Conservation (phyloP, 176 grass and related monocot genomes). For the Thalia dealbata region DNA sequence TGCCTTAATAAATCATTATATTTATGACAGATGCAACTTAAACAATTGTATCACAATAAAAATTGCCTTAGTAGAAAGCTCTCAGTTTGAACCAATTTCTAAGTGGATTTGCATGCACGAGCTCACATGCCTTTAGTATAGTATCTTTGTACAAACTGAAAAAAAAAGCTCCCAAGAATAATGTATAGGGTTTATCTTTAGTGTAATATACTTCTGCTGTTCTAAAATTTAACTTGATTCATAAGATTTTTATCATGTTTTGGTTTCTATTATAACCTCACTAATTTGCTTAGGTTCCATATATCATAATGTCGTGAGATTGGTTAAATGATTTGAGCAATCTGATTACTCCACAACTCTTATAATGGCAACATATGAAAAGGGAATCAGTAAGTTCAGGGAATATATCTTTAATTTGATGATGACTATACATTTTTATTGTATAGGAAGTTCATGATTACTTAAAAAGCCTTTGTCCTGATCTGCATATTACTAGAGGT, state of each 20-base stretch:
- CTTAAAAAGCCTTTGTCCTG: conserved; percentile 95
- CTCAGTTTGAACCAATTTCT: background rate
- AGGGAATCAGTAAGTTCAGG: background rate
- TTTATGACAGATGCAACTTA: background rate
- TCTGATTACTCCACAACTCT: background rate
- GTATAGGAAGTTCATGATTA: conserved; percentile 92
- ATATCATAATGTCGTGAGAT: background rate
- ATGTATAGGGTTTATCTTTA: too few relatives aligned
- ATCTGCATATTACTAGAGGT: conserved; percentile 80
- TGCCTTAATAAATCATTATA: background rate
- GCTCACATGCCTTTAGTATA: background rate
- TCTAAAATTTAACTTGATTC: background rate
- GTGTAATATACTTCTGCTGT: too few relatives aligned
- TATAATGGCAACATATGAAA: background rate
- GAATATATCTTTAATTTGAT: background rate
- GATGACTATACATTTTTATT: background rate
- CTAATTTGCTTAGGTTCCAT: background rate
- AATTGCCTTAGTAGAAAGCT: background rate
- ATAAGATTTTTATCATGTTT: background rate
- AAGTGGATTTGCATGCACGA: background rate
- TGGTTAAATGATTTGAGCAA: background rate
- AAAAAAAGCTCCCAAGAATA: background rate
- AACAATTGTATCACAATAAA: background rate
- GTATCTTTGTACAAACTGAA: background rate
- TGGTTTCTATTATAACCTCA: background rate